Conservation (phyloP, 1,284 basidiomycete species). For the Phellopilus nigrolimitatus region DNA sequence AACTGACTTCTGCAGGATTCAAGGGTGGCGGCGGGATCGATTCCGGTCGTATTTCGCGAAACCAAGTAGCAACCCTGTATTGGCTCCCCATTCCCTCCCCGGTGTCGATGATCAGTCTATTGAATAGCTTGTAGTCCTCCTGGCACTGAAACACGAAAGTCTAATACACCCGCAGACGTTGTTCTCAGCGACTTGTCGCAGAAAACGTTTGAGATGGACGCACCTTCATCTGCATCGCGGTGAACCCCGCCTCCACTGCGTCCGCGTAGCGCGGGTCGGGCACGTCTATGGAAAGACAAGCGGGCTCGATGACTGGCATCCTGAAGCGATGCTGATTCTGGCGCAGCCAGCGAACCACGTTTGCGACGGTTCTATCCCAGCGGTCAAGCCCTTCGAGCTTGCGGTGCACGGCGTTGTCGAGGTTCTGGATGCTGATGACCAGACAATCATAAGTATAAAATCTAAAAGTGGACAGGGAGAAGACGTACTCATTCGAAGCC, state of each 20-base stretch:
- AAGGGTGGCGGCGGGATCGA: slow-evolving; percentile 46
- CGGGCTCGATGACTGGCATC: slow-evolving; percentile 83
- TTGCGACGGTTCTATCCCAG: slow-evolving; percentile 57
- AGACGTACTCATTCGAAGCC: slow-evolving; percentile 26
- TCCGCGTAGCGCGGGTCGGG: slow-evolving; percentile 59
- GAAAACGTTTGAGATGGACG: slow-evolving; percentile 15
- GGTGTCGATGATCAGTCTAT: slow-evolving; percentile 61
- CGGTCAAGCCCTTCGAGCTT: slow-evolving; percentile 48
- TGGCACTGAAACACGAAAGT: slow-evolving; percentile 84
- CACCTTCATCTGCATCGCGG: slow-evolving; percentile 57
- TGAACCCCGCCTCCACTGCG: slow-evolving; percentile 78
- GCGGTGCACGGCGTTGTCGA: slow-evolving; percentile 57
- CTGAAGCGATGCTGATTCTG: slow-evolving; percentile 65
- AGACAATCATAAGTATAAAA: not conserved
- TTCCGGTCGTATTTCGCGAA: slow-evolving; percentile 38
- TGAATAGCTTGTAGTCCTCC: slow-evolving; percentile 75
- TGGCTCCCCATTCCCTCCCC: slow-evolving; percentile 47
- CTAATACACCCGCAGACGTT: slow-evolving; percentile 35
- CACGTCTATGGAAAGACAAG: slow-evolving; percentile 68
- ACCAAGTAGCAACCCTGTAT: slow-evolving; percentile 63
- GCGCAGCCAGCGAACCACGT: slow-evolving; percentile 76
- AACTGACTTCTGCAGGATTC: slow-evolving; percentile 49
- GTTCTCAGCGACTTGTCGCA: slow-evolving; percentile 5
- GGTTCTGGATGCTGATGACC: slow-evolving; percentile 45
- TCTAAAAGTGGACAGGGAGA: not conserved